phyloP scores from a whole-genome alignment of 2,329 filamentous ascomycete genomes.

The Teratosphaeria nubilosa region DNA sequence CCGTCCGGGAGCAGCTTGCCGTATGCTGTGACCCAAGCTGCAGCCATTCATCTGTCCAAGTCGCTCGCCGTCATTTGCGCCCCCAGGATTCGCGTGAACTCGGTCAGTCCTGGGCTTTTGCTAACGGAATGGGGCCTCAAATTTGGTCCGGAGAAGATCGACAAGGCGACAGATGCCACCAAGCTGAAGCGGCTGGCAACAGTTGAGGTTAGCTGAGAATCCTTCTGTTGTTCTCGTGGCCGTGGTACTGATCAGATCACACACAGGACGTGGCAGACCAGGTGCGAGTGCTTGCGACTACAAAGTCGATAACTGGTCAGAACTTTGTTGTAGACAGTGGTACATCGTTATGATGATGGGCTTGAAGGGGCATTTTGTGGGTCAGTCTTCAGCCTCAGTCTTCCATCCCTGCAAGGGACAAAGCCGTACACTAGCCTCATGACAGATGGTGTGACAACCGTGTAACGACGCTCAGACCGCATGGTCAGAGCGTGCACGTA shows the following conservation, averaged over 20 bases:
- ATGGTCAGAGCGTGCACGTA: neutral
- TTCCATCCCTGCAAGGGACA: neutral
- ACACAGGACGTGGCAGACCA: slow-evolving; percentile 45
- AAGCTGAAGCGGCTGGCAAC: slow-evolving; percentile 44
- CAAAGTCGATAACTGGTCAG: slow-evolving; percentile 41
- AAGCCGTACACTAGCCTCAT: neutral
- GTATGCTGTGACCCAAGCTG: slow-evolving; percentile 29
- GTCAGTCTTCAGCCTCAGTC: neutral
- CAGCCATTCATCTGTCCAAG: slow-evolving; percentile 45
- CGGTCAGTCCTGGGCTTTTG: slow-evolving; percentile 44
- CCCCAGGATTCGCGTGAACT: slow-evolving; percentile 50
- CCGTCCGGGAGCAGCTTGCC: slow-evolving; percentile 50
- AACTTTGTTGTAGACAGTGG: slow-evolving; percentile 44
- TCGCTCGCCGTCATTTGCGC: slow-evolving; percentile 44
- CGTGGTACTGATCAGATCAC: neutral
- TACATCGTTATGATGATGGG: slow-evolving; percentile 11
- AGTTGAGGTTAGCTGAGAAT: slow-evolving; percentile 33
- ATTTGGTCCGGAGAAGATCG: slow-evolving; percentile 36
- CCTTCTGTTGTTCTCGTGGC: neutral
- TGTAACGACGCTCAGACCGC: neutral
- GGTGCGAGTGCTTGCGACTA: slow-evolving; percentile 41
- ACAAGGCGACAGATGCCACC: slow-evolving; percentile 33
- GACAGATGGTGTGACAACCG: neutral
- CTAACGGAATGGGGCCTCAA: slow-evolving; percentile 39
- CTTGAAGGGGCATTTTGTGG: neutral